Percentiles rank a stretch among this genome's conserved stretches.
Conservation (phyloP, 2,329 filamentous ascomycete genomes). For the Sarocladiaceae sp. region DNA sequence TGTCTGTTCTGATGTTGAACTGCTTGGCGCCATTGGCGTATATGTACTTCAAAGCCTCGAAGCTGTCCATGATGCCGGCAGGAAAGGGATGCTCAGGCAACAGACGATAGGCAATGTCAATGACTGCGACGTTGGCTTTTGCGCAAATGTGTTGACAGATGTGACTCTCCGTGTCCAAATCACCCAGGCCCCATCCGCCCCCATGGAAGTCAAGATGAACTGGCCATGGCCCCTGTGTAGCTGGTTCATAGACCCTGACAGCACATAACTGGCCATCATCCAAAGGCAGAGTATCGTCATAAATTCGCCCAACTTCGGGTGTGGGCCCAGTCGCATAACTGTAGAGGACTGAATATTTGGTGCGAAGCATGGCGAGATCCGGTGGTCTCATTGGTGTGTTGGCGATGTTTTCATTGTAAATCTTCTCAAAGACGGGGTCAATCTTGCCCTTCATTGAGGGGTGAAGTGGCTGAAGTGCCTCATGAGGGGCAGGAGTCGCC, state of each 20-base stretch:
- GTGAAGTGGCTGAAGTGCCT: conserved; percentile 42
- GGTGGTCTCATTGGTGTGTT: conserved; percentile 32
- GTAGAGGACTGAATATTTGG: conserved; percentile 37
- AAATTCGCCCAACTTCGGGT: conserved; percentile 31
- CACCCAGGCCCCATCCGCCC: conserved; percentile 43
- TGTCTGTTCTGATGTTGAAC: conserved; percentile 30
- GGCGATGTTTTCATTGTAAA: conserved; percentile 41
- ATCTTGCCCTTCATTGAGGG: conserved; percentile 38
- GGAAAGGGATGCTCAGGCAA: conserved; percentile 44
- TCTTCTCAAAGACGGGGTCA: conserved; percentile 39
- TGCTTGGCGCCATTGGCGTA: conserved; percentile 23
- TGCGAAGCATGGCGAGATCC: conserved; percentile 30
- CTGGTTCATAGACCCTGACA: conserved; percentile 39
- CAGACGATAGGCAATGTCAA: conserved; percentile 46
- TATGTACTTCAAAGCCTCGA: conserved; percentile 36
- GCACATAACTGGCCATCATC: conserved; percentile 23
- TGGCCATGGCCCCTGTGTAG: conserved; percentile 32
- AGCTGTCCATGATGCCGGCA: conserved; percentile 41
- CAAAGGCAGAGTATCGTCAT: conserved; percentile 29
- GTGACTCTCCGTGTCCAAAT: conserved; percentile 41
- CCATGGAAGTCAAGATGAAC: conserved; percentile 45
- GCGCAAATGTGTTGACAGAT: conserved; percentile 41
- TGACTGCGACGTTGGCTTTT: conserved; percentile 35
- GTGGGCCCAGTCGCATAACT: conserved; percentile 37
- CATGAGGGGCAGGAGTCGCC: conserved; percentile 22